Conservation (phyloP, 1,284 basidiomycete genomes). For the Tilletia caries region DNA sequence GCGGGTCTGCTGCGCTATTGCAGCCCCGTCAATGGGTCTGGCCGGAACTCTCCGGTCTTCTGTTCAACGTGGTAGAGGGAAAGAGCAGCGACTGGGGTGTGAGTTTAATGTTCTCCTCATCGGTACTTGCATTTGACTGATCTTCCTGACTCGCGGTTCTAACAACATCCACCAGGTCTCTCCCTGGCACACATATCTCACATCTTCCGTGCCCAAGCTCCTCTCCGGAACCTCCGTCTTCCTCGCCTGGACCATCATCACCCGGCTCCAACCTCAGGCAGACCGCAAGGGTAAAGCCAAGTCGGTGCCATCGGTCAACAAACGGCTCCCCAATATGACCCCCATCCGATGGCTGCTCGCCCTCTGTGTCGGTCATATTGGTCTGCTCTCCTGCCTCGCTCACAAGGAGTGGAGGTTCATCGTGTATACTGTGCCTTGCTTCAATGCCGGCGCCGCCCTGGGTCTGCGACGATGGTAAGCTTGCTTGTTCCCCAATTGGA, state of each 20-base stretch:
- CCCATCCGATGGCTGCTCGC: not conserved
- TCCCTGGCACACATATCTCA: constrained; percentile 70
- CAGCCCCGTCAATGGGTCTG: constrained; percentile 60
- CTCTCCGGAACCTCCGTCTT: constrained; percentile 60
- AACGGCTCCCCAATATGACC: not conserved
- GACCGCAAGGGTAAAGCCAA: constrained; percentile 6
- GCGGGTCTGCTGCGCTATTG: constrained; percentile 53
- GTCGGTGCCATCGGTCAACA: constrained; percentile 1
- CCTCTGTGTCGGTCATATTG: constrained; percentile 58
- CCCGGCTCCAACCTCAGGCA: not conserved
- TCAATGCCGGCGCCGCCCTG: constrained; percentile 75
- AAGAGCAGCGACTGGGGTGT: constrained; percentile 90
- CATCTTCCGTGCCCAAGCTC: constrained; percentile 71
- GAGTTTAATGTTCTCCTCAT: constrained; percentile 31
- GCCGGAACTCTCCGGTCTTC: constrained; percentile 78
- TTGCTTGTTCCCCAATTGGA: not conserved
- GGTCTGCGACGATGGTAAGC: constrained; percentile 49
- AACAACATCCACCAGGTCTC: constrained; percentile 56
- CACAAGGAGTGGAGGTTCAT: constrained; percentile 88
- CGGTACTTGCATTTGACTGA: constrained; percentile 55
- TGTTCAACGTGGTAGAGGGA: constrained; percentile 83
- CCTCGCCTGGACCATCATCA: constrained; percentile 57
- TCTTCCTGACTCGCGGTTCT: not conserved
- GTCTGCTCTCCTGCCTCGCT: constrained; percentile 69
- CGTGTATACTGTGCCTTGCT: constrained; percentile 75